A percentile compares a stretch with the other conserved stretches of the same genome.
Evolutionary conservation across 2,329 filamentous ascomycete species (phyloP).

Genomic region (Colletotrichum falcatum): DNA sequence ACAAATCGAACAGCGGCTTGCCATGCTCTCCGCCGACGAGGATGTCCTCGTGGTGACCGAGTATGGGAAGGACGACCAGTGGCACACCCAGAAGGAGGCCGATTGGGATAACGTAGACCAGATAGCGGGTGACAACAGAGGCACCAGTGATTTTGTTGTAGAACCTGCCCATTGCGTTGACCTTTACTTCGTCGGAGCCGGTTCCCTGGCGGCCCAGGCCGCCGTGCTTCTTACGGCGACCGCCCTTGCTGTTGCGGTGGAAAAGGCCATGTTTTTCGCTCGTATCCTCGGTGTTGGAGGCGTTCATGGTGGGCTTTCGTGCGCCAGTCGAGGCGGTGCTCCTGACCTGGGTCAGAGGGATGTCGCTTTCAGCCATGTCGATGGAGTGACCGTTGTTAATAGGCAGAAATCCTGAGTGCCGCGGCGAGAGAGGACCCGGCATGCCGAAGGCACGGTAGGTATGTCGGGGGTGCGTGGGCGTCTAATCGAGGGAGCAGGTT

Average conservation of each 20-base stretch:
- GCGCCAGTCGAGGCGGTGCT: conserved; percentile 68
- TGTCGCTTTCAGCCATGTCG: conserved; percentile 57
- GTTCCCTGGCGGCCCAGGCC: conserved; percentile 58
- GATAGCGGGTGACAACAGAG: conserved; percentile 73
- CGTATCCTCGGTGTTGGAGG: conserved; percentile 50
- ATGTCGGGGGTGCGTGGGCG: neutral
- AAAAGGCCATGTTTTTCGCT: conserved; percentile 62
- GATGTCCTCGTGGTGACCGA: conserved; percentile 54
- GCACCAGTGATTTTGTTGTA: conserved; percentile 74
- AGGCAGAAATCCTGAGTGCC: conserved; percentile 59
- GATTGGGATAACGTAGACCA: conserved; percentile 76
- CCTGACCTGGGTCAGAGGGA: conserved; percentile 67
- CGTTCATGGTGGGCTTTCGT: conserved; percentile 58
- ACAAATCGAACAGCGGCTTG: conserved; percentile 69
- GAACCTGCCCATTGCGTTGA: conserved; percentile 75
- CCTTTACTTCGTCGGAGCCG: conserved; percentile 62
- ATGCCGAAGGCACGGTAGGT: conserved; percentile 36
- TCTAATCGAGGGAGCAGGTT: conserved; percentile 22
- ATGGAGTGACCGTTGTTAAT: conserved; percentile 48
- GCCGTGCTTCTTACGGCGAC: conserved; percentile 64
- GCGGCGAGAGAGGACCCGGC: conserved; percentile 51
- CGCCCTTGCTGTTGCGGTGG: conserved; percentile 54
- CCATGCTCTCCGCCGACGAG: conserved; percentile 54
- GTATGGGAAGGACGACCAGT: conserved; percentile 66
- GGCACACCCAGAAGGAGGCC: conserved; percentile 71